These are phyloP conservation scores for Leccinum uliginosum DNA, from an alignment of 768 basidiomycete genomes.

Conservation along the genomic window DNA sequence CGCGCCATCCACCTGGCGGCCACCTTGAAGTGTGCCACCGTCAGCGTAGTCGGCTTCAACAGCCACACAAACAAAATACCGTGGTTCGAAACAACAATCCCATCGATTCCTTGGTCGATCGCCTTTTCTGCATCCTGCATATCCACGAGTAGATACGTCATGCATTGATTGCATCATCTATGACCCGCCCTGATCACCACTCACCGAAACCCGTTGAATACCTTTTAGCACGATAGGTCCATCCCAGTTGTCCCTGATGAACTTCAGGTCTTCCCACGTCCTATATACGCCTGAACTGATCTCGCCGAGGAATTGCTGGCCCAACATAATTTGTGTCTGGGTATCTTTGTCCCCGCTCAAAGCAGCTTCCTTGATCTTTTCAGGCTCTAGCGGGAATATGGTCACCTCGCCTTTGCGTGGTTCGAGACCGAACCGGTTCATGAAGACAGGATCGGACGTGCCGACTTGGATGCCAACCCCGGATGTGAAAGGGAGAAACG, in stretches of 20 bases:
- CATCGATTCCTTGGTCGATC: slow-evolving; percentile 38
- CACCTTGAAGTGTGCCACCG: slow-evolving; percentile 39
- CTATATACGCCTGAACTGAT: slow-evolving; percentile 57
- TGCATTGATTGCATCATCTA: not conserved
- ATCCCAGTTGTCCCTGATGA: slow-evolving; percentile 70
- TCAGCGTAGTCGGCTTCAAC: not conserved
- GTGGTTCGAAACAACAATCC: slow-evolving; percentile 47
- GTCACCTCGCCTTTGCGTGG: slow-evolving; percentile 37
- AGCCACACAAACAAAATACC: slow-evolving; percentile 8
- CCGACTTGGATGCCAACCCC: slow-evolving; percentile 67
- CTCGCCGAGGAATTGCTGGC: slow-evolving; percentile 60
- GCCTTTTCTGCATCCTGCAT: slow-evolving; percentile 48
- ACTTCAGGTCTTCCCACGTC: slow-evolving; percentile 67
- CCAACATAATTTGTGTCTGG: slow-evolving; percentile 39
- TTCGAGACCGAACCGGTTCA: slow-evolving; percentile 49
- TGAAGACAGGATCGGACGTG: slow-evolving; percentile 74
- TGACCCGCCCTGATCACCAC: slow-evolving; percentile 13
- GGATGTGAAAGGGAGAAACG: slow-evolving; percentile 63
- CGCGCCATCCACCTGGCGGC: slow-evolving; percentile 76
- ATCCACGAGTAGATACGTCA: not conserved
- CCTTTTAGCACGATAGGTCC: slow-evolving; percentile 77
- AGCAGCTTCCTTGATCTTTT: slow-evolving; percentile 37
- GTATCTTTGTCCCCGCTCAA: slow-evolving; percentile 47
- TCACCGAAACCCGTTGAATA: slow-evolving; percentile 59
- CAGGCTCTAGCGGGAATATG: slow-evolving; percentile 57